Percentiles rank a stretch among this genome's conserved stretches.
Evolutionary conservation across 2,329 filamentous ascomycete species (phyloP).

Genomic region (Fusarium sp.): DNA sequence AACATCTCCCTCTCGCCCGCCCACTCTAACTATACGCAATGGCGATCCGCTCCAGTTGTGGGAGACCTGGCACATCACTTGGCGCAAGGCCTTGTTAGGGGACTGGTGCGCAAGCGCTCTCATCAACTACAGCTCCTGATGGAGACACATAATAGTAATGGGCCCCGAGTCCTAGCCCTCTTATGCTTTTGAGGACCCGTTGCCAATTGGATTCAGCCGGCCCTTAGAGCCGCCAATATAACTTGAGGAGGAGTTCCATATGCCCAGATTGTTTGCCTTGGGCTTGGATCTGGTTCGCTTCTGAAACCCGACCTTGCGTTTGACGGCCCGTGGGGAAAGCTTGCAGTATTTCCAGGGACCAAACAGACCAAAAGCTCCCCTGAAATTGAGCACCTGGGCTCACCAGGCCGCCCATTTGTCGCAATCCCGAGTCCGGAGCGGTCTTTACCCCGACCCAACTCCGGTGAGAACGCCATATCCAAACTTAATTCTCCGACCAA

Average conservation of each 20-base stretch:
- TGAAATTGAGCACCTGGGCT: constrained; percentile 18
- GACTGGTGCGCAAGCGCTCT: constrained; percentile 22
- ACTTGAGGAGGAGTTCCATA: constrained; percentile 3
- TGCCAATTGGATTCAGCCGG: constrained; percentile 15
- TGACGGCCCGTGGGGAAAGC: constrained; percentile 29
- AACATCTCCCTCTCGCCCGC: constrained; percentile 24
- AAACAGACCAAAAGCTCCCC: constrained; percentile 20
- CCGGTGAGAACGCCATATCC: constrained; percentile 26
- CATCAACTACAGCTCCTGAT: neutral
- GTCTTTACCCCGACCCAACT: constrained; percentile 36
- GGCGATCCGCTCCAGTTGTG: constrained; percentile 47
- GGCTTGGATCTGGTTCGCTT: constrained; percentile 23
- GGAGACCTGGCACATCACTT: constrained; percentile 35
- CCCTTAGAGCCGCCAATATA: constrained; percentile 29
- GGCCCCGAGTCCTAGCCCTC: neutral
- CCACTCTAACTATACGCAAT: constrained; percentile 24
- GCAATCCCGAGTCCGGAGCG: constrained; percentile 34
- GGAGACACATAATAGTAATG: neutral
- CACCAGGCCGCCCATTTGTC: constrained; percentile 23
- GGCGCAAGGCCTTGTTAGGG: constrained; percentile 22
- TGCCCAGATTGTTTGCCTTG: neutral
- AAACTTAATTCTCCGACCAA: constrained; percentile 35
- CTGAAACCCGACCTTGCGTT: constrained; percentile 17
- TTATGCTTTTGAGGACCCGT: constrained; percentile 17
- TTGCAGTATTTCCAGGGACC: constrained; percentile 21